Evolutionary conservation across 2,329 filamentous ascomycete genomes (phyloP), one percentile per base, ranked within the genome.

Genomic region (Fusarium circinatum): DNA sequence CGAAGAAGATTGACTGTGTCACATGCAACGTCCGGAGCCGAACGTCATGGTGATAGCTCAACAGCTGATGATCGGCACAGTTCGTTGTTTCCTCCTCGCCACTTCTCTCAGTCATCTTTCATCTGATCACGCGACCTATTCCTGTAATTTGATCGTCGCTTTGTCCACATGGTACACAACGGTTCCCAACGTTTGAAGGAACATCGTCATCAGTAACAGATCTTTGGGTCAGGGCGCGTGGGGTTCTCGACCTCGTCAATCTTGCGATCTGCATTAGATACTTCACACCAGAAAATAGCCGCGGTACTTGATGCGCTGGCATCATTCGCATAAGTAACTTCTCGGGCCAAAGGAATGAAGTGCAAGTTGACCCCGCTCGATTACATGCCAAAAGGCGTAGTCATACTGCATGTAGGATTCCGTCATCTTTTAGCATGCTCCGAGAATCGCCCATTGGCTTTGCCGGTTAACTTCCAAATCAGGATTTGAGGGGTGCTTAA

Each of bases 21-120:
- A 42, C 20, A 54, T 38, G 34, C 6, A n/a, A 42, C 1, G 15
- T 3, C 11, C 20, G 11, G 20, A 20, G 10, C 36, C 20, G 15
- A 9, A 0, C 18, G 17, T 8, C 26, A 34, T n/a, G 6, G 2
- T 15, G 1, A 30, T 14, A 30, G 2, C 9, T n/a, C 8, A 8
- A 39, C 7, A 7, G 8, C 56, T 7, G 2, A n/a, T 24, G 32
- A 51, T 30, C 32, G 11, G 26, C 56, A 30, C 2, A 1, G 8
- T 45, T 59, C 17, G 56, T 38, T 51, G 24, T 51, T 51, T 59
- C 15, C 56, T 58, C 56, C 8, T 49, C 12, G 41, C 20, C 41
- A 58, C 41, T 20, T 38, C 24, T 30, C 56, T 30, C 56, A 15
- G 18, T 51, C 45, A 20, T 0, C 32, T 24, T 24, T 17, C 24